These are phyloP conservation scores for Ascochyta rabiei DNA, from an alignment of 2,329 filamentous ascomycete species.

Conservation along the genomic window DNA sequence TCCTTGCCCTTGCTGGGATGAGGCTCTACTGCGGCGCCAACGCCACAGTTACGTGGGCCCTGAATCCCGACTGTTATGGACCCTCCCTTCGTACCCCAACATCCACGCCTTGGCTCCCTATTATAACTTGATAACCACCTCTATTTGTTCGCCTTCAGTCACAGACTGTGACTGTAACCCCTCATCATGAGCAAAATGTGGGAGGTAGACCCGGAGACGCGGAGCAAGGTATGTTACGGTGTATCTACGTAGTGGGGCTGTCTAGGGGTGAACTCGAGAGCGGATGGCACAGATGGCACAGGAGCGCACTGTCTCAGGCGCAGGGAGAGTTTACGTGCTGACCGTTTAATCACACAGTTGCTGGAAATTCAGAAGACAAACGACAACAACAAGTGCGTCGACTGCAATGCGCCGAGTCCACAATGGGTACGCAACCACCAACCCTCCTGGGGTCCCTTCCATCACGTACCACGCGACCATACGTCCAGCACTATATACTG, in stretches of 20 bases:
- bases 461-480: slow-evolving; percentile 10
- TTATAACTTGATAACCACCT: slow-evolving; percentile 1
- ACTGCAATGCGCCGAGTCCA: slow-evolving; percentile 92
- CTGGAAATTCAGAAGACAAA: slow-evolving; percentile 88
- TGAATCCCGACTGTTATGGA: slow-evolving; percentile 14
- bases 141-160: neutral
- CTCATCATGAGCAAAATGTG: slow-evolving; percentile 76
- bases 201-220: slow-evolving; percentile 98
- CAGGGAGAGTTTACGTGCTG: slow-evolving; percentile 15
- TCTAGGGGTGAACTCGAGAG: slow-evolving; percentile 12
- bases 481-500: slow-evolving; percentile 18
- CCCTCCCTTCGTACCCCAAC: slow-evolving; percentile 11
- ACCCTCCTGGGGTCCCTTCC: neutral
- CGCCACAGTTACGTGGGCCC: slow-evolving; percentile 5
- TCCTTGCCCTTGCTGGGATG: neutral
- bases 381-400: slow-evolving; percentile 88
- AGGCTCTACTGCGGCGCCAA: slow-evolving; percentile 16
- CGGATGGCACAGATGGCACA: neutral
- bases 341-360: slow-evolving; percentile 62
- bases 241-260: slow-evolving; percentile 10
- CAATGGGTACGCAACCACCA: slow-evolving; percentile 77
- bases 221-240: slow-evolving; percentile 74
- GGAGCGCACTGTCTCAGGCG: neutral
- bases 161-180: slow-evolving; percentile 4
- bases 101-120: slow-evolving; percentile 3